Base-by-base conservation (phyloP, 2,329 filamentous ascomycete genomes). In the Botrytis hyacinthi region DNA sequence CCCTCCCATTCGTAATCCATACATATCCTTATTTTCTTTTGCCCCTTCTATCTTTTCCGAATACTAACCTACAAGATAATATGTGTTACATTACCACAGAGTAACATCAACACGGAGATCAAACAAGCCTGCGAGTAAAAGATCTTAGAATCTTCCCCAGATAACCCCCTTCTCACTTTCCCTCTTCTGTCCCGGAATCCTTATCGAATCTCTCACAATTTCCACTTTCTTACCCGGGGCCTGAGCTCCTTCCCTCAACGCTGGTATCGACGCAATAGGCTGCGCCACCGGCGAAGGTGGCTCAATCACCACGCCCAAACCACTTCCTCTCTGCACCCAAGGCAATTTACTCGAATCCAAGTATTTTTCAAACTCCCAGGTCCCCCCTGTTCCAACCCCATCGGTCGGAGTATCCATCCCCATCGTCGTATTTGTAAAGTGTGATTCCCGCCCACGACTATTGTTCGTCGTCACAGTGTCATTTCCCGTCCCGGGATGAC, bases 351-450 rank as follows among this genome's bases (percentile, higher is more conserved):
- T 32, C 2, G 35, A 18, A 42, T 60, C 42, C 71, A 73, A 20
- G 37, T 69, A 73, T 14, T 20, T 65, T 42, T 73, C 71, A 9
- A 57, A 73, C 20, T 73, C 71, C 71, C 71, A 73, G 16, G 63
- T 73, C 0, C 71, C 69, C 3, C 57, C 63, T 1, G 71, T 73
- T 7, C 32, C 42, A 40, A 61, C 61, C 22, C 71, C 62, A 18
- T 69, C 71, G 1, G 63, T 59, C 6, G 63, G 71, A 12, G 40
- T 69, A 69, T 73, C 71, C 32, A 73, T 1, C 0, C 63, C 51
- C 29, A 48, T 44, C 42, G 63, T 69, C 12, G 54, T 69, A 60
- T 61, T 72, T 4, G 71, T 73, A 4, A 44, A 57, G 40, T 67
- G 26, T 6, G 65, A 67, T 67, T 54, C 65, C 20, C 65, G 29